A percentile compares a stretch with the other conserved stretches of the same genome.
These are phyloP conservation scores for Cutaneotrichosporon arboriforme DNA, from an alignment of 1,284 basidiomycete genomes.

Conservation along the genomic window DNA sequence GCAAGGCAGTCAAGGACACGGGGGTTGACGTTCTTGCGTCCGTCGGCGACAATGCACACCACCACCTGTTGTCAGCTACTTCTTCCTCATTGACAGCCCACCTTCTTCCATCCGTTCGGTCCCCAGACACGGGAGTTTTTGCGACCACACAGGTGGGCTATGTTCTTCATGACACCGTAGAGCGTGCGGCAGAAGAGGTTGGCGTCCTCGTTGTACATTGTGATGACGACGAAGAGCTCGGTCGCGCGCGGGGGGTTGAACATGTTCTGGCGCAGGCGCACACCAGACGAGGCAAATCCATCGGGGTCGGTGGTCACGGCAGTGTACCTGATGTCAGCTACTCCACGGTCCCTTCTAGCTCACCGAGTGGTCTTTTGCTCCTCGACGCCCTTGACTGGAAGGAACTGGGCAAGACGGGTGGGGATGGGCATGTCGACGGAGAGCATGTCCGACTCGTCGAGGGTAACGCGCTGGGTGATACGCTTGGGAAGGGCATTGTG, in stretches of 20 bases:
- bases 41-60: slow-evolving; percentile 92
- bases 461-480: slow-evolving; percentile 48
- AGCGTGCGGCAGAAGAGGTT: slow-evolving; percentile 87
- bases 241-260: slow-evolving; percentile 64
- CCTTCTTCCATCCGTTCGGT: slow-evolving; percentile 94
- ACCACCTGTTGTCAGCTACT: slow-evolving; percentile 60
- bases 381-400: slow-evolving; percentile 70
- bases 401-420: slow-evolving; percentile 62
- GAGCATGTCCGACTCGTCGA: slow-evolving; percentile 67
- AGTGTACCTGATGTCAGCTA: slow-evolving; percentile 53
- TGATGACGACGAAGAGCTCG: slow-evolving; percentile 90
- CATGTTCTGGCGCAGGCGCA: slow-evolving; percentile 79
- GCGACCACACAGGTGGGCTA: slow-evolving; percentile 80
- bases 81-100: slow-evolving; percentile 33
- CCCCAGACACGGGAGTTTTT: slow-evolving; percentile 97
- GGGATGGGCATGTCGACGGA: slow-evolving; percentile 80
- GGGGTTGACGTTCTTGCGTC: slow-evolving; percentile 84
- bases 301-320: slow-evolving; percentile 92
- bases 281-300: slow-evolving; percentile 75
- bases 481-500: slow-evolving; percentile 36
- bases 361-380: slow-evolving; percentile 81
- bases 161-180: slow-evolving; percentile 91
- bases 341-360: slow-evolving; percentile 8
- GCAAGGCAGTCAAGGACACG: slow-evolving; percentile 80
- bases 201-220: slow-evolving; percentile 97